These are phyloP conservation scores for Geosmithia flava DNA, from an alignment of 2,329 filamentous ascomycete species.

Conservation along the genomic window DNA sequence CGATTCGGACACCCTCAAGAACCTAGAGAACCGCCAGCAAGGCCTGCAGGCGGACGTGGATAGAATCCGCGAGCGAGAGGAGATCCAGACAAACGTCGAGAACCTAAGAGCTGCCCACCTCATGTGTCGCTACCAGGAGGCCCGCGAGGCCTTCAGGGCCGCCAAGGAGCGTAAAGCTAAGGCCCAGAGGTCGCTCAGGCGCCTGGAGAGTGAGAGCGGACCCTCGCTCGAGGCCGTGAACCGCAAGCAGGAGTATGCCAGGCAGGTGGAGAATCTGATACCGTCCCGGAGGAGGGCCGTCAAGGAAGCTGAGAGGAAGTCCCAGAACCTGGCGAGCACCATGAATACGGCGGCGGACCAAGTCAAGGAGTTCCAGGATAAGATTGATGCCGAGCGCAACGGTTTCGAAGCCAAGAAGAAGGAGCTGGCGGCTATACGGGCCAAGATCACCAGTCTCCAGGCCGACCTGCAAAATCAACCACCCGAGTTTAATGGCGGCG, in stretches of 20 bases:
- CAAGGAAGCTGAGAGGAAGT: slow-evolving; percentile 37
- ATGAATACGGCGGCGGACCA: slow-evolving; percentile 20
- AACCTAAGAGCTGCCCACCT: slow-evolving; percentile 55
- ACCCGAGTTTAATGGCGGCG: slow-evolving; percentile 53
- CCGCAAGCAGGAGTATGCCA: slow-evolving; percentile 55
- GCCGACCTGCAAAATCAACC: slow-evolving; percentile 49
- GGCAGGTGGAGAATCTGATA: slow-evolving; percentile 42
- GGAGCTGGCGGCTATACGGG: slow-evolving; percentile 35
- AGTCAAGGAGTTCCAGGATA: slow-evolving; percentile 28
- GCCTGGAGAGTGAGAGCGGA: slow-evolving; percentile 44
- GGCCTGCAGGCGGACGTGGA: slow-evolving; percentile 73
- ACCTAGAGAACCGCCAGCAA: slow-evolving; percentile 60
- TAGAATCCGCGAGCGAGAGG: slow-evolving; percentile 62
- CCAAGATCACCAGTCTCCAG: slow-evolving; percentile 50
- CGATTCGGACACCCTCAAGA: slow-evolving; percentile 50
- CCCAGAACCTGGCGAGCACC: slow-evolving; percentile 28
- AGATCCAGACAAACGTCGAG: slow-evolving; percentile 50
- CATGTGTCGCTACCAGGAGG: slow-evolving; percentile 50
- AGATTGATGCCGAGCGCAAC: slow-evolving; percentile 38
- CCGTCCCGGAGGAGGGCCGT: slow-evolving; percentile 40
- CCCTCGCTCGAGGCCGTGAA: slow-evolving; percentile 61
- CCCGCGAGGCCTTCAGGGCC: slow-evolving; percentile 31
- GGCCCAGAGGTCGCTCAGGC: slow-evolving; percentile 42
- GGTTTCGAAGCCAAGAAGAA: slow-evolving; percentile 35
- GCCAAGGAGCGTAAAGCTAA: slow-evolving; percentile 42